Conservation (phyloP, 345 rosid genomes). For the Populus alba region DNA sequence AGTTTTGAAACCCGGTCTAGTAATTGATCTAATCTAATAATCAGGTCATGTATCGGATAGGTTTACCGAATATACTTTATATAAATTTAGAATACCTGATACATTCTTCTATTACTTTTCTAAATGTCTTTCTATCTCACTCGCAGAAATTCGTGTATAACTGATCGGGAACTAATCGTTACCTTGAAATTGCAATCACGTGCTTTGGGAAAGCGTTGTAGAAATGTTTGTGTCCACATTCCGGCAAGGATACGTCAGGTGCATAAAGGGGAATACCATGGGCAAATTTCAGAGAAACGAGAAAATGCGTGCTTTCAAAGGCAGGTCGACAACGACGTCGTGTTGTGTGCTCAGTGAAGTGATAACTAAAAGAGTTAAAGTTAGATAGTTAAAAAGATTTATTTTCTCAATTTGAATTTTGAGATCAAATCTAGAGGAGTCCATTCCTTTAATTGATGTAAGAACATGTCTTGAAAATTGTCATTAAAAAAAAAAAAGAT, state of each 20-base stretch:
- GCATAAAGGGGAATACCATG: background rate
- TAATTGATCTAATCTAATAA: no score
- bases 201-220: background rate
- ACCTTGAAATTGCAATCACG: background rate
- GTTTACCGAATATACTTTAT: background rate
- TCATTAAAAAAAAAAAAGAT: no score
- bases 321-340: background rate
- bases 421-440: no score
- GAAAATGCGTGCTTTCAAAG: background rate
- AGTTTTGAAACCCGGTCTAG: no score
- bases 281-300: background rate
- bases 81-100: background rate
- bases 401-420: no score
- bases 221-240: background rate
- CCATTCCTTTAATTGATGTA: no score
- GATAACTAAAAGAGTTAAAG: no score
- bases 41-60: no score
- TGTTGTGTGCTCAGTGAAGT: background rate
- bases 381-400: no score
- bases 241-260: background rate
- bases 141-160: background rate
- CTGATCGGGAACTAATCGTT: background rate
- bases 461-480: no score
- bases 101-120: background rate
- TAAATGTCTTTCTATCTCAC: no score